These are phyloP conservation scores for Garcileccinum viscosum DNA, from an alignment of 1,284 basidiomycete genomes.

Conservation along the genomic window DNA sequence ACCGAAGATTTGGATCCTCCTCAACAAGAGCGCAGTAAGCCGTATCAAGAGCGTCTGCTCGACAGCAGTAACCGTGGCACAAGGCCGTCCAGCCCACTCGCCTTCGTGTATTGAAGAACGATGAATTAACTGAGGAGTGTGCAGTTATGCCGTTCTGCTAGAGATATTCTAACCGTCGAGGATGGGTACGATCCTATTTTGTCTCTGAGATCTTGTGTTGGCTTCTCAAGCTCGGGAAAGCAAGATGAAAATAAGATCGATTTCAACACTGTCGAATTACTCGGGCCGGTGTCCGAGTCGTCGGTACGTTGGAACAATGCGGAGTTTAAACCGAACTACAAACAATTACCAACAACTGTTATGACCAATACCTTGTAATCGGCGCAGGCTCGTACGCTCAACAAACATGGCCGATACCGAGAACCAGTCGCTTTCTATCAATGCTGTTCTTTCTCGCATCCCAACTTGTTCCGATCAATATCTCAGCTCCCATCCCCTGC, in stretches of 20 bases:
- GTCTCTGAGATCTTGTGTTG: neutral
- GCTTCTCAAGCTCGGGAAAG: constrained; percentile 14
- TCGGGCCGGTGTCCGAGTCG: too few relatives aligned
- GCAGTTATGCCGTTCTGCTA: constrained; percentile 34
- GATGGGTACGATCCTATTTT: constrained; percentile 57
- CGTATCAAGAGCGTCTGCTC: constrained; percentile 44
- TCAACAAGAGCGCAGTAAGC: constrained; percentile 45
- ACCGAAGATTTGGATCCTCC: constrained; percentile 26
- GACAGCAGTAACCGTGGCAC: constrained; percentile 43
- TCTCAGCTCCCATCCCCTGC: neutral
- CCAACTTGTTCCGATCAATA: neutral
- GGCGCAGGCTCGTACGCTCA: too few relatives aligned
- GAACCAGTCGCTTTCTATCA: neutral
- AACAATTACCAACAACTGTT: too few relatives aligned
- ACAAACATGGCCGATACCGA: too few relatives aligned
- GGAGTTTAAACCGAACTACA: too few relatives aligned
- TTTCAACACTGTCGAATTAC: too few relatives aligned
- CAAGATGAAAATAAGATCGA: too few relatives aligned
- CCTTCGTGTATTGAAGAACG: constrained; percentile 53
- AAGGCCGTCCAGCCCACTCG: constrained; percentile 57
- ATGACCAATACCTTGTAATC: too few relatives aligned
- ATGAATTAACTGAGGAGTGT: constrained; percentile 46
- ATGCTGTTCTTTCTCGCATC: neutral
- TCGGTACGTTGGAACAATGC: too few relatives aligned
- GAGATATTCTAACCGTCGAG: constrained; percentile 29